Evolutionary conservation across 2,329 filamentous ascomycete genomes (phyloP), one percentile per base, ranked within the genome.

Genomic region (Talaromyces sp.): DNA sequence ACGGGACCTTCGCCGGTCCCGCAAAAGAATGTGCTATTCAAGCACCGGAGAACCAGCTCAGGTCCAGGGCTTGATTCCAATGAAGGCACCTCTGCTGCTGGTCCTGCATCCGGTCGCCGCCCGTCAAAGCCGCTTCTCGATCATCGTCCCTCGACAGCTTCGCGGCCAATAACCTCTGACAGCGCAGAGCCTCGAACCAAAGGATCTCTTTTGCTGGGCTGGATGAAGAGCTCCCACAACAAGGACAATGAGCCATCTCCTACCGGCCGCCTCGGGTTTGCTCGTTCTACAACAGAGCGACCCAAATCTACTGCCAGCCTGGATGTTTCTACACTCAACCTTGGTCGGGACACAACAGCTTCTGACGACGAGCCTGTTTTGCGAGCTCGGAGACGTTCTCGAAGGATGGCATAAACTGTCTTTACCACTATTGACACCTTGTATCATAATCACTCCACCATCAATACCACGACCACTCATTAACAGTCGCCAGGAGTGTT

Each of bases 161-260:
- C 59, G 28, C 67, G 69, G 23, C 70, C 70, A 2, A 64, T 65
- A 8, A 72, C 72, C 37, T 72, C 74, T 1, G 68, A 72, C 42
- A 69, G 68, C 58, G 67, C 66, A 23, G 74, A 75, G 9, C 71
- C 75, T 61, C 75, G 76, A 61, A 70, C 75, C 23, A 75, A 73
- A 48, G 73, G 73, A 61, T 77, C 76, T 2, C 65, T 75, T 5
- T 70, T 78, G 28, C 72, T 77, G 42, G 71, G 73, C n/a, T 78
- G 76, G 76, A 75, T 78, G 68, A 78, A 77, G 65, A 68, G 68
- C 18, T 62, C 68, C 11, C 52, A 60, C 12, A 67, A 61, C 46
- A 65, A 65, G 23, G 61, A 65, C 2, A n/a, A 31, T 16, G 54
- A 65, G 35, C 28, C 33, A 25, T 25, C 48, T 31, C 37, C 55